Percentiles rank a stretch among this genome's conserved stretches.
These are phyloP conservation scores for Rosa hybrid DNA, from an alignment of 331 rosid genomes.

Conservation along the genomic window DNA sequence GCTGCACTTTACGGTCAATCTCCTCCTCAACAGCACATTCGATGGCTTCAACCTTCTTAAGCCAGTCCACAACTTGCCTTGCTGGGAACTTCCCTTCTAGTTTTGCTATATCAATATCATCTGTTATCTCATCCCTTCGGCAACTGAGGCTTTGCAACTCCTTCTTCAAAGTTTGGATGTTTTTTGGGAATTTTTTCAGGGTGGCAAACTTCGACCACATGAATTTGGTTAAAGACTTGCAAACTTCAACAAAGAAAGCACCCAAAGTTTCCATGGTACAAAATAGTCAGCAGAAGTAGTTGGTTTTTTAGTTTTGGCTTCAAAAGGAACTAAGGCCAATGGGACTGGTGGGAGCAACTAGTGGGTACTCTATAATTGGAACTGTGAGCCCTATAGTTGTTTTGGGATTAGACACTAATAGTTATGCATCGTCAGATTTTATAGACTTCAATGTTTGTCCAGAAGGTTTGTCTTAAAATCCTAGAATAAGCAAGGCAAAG, in stretches of 20 bases:
- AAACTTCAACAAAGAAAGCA: not conserved
- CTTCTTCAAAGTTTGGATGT: constrained; percentile 3
- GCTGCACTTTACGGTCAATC: not conserved
- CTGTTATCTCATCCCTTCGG: not conserved
- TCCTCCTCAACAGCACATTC: not conserved
- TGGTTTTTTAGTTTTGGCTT: not conserved
- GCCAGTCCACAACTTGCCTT: constrained; percentile 12
- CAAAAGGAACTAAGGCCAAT: not conserved
- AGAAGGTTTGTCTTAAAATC: not conserved
- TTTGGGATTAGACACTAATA: constrained; percentile 2
- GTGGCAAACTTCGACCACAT: not conserved
- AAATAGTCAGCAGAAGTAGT: not conserved
- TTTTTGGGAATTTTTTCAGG: constrained; percentile 9
- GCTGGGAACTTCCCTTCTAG: constrained; percentile 17
- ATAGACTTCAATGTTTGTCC: not conserved
- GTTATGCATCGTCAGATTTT: not conserved
- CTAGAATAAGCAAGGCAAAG: not conserved
- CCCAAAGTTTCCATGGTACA: constrained; percentile 5
- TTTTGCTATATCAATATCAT: not conserved
- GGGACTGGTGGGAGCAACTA: not conserved
- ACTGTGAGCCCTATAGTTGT: not conserved
- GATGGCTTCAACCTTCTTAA: constrained; percentile 5
- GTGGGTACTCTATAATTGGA: not conserved
- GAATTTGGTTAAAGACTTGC: not conserved
- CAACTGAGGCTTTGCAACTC: constrained; percentile 5